Evolutionary conservation across 495 filamentous ascomycete species (phyloP).

Genomic region (Daldinia vernicosa): DNA sequence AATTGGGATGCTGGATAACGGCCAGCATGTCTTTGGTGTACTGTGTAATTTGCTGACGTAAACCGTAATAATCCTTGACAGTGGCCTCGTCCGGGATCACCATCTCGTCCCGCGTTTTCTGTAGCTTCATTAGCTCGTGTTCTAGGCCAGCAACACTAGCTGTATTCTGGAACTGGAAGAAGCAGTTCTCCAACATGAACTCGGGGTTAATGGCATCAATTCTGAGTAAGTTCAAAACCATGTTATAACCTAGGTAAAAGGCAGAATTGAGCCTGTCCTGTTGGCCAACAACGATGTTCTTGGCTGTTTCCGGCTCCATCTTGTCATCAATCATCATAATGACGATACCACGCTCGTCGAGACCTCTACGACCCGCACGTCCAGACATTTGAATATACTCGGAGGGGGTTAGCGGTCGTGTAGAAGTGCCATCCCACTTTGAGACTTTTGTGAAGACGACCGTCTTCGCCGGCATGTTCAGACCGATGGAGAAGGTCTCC

Average conservation of each 20-base stretch:
- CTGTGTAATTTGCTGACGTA: constrained; percentile 80
- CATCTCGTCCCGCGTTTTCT: constrained; percentile 74
- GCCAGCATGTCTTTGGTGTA: constrained; percentile 86
- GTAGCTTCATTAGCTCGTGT: constrained; percentile 76
- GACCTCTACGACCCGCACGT: constrained; percentile 91
- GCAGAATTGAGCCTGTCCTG: constrained; percentile 97
- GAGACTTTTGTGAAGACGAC: constrained; percentile 96
- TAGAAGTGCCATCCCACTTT: constrained; percentile 88
- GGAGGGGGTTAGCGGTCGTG: constrained; percentile 88
- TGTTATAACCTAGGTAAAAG: constrained; percentile 99
- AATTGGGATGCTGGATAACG: constrained; percentile 89
- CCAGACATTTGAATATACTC: constrained; percentile 99
- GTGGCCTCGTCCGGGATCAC: constrained; percentile 83
- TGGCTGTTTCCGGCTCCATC: constrained; percentile 93
- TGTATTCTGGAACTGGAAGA: constrained; percentile 97
- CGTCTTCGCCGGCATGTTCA: constrained; percentile 99
- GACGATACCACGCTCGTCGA: constrained; percentile 97
- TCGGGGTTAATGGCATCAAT: constrained; percentile 97
- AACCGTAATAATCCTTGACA: constrained; percentile 89
- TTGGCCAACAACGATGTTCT: constrained; percentile 92
- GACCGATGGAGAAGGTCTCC: constrained; percentile 96
- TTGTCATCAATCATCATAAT: constrained; percentile 99
- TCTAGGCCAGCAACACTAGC: constrained; percentile 84
- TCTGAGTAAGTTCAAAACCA: constrained; percentile 95
- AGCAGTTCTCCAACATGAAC: constrained; percentile 95